Base-by-base conservation (phyloP, 2,329 filamentous ascomycete genomes). In the Fusarium oxysporum region DNA sequence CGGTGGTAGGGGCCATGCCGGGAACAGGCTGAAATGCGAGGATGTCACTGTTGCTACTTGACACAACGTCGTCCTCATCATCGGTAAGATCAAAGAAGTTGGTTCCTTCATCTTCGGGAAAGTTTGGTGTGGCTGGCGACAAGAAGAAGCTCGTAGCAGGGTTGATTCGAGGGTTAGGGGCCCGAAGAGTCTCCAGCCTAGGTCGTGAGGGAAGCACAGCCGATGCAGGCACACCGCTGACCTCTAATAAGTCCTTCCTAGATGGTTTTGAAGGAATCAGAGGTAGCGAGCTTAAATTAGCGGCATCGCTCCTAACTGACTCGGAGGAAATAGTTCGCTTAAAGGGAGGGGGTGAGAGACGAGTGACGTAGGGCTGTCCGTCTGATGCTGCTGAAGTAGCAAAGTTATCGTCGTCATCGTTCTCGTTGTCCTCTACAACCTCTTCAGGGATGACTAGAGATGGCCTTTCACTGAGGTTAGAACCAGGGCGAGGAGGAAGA, bases 401-500 rank as follows among this genome's bases (percentile, higher is more conserved):
- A 74, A 91, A 91, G 80, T 91, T 91, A 71, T 90, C 88, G 73
- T 91, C 89, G 68, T 91, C 88, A 55, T 90, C 88, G 48, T 81
- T 82, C 78, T 85, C 82, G 47, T 82, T 82, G 78, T 85, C 82
- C 44, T 78, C 80, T 35, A 76, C 74, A 41, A 80, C 77, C 11
- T 83, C 81, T 13, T 83, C 82, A 23, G 82, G 80, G 12, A 84
- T 83, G 25, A 77, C 54, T 13, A 83, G 47, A 2, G 78, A 61
- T 5, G 79, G 79, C 12, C 80, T 78, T n/a, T 81, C 77, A 14
- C 79, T 76, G 12, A 75, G 53, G 37, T 74, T 77, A 19, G 71
- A 79, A 62, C 70, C 74, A 23, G 75, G 77, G 41, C 74, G 74
- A 40, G 71, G 59, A 30, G 83, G 82, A 14, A 70, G 70, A 56